These are phyloP conservation scores for Diaporthe eres DNA, from an alignment of 2,329 filamentous ascomycete species.

Conservation along the genomic window DNA sequence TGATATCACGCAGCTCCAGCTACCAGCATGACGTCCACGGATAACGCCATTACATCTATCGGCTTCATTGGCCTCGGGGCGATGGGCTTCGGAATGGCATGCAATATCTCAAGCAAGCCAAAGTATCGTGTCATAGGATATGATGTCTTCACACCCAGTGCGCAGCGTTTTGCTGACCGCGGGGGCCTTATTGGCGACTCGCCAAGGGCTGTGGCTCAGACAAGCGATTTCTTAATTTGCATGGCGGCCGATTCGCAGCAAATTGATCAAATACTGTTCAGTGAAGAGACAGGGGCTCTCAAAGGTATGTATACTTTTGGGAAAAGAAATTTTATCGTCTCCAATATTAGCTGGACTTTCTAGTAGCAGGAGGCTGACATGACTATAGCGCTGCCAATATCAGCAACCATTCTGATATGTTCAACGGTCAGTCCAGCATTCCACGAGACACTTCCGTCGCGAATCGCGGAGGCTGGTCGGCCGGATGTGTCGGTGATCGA, in stretches of 20 bases:
- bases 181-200: slow-evolving; percentile 68
- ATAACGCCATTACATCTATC: slow-evolving; percentile 44
- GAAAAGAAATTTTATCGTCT: background rate
- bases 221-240: slow-evolving; percentile 70
- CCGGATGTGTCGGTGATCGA: slow-evolving; percentile 72
- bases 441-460: slow-evolving; percentile 63
- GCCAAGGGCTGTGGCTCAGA: slow-evolving; percentile 66
- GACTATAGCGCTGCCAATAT: slow-evolving; percentile 58
- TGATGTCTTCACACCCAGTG: slow-evolving; percentile 70
- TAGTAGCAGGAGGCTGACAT: slow-evolving; percentile 41
- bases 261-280: slow-evolving; percentile 69
- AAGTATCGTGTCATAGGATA: slow-evolving; percentile 70
- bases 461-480: slow-evolving; percentile 63
- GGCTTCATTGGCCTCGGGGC: slow-evolving; percentile 75
- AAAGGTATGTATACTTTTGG: background rate
- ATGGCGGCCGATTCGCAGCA: slow-evolving; percentile 68
- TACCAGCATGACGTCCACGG: background rate
- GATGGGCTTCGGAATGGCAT: slow-evolving; percentile 78
- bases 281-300: slow-evolving; percentile 57
- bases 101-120: slow-evolving; percentile 68
- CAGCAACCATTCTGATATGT: slow-evolving; percentile 69
- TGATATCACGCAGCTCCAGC: background rate
- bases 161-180: slow-evolving; percentile 68
- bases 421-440: slow-evolving; percentile 73
- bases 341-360: background rate